Evolutionary conservation across 352 stramenopile genomes (phyloP), one percentile per base, ranked within the genome.

Genomic region (Thraustochytrium striatum): DNA sequence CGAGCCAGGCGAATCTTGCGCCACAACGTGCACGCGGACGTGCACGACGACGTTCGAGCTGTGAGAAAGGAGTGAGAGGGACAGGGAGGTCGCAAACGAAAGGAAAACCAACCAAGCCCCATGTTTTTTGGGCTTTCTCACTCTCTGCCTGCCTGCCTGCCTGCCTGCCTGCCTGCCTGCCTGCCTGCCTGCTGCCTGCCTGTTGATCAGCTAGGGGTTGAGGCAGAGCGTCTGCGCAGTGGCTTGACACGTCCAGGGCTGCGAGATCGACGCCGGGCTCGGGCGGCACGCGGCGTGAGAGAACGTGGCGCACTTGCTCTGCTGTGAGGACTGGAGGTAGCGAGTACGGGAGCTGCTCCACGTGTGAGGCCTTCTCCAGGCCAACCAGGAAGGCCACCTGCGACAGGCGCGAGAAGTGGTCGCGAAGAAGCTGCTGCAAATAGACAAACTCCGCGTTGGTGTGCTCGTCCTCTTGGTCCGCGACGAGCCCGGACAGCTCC

Each of bases 321-420:
- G 65, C 65, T 1, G 44, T n/a, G 3, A 75, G 52, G 21, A 75
- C 65, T 19, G 65, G 65, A 11, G 59, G 1, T 35, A 62, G 68
- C 19, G 65, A 38, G 36, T 38, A 75, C 3, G 65, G 43, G 7
- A 75, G 21, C 7, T 55, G 28, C 36, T 75, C 19, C 21, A 75
- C 65, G 52, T 75, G 65, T 8, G 65, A 75, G 21, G 52, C 52
- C 19, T 55, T 39, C 50, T 75, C 65, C 32, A 75, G 52, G 43
- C 52, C 30, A 13, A 75, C n/a, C 61, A 75, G 52, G 41, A 75
- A 75, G 50, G 65, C 58, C 1, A 75, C 61, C 2, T 75, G 65
- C 65, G 25, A 52, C 8, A 75, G 65, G 7, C 65, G 65, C 32
- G 52, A 39, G 68, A 75, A 75, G 32, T 61, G 44, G 41, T 35